These are phyloP conservation scores for Rhodotorula toruloides DNA, from an alignment of 768 basidiomycete species.

Conservation along the genomic window DNA sequence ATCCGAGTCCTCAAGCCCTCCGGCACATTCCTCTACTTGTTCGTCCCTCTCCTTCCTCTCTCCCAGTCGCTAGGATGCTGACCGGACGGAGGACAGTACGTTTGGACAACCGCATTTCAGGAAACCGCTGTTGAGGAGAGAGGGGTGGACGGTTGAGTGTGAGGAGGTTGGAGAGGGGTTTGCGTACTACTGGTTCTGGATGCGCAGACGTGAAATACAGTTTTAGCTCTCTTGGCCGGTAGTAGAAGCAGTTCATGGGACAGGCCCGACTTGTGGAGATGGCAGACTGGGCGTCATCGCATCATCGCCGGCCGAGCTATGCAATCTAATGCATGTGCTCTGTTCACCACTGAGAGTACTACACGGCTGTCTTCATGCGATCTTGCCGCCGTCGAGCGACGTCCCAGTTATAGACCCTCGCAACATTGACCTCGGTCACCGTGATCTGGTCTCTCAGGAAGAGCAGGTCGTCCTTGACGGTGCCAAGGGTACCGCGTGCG, in stretches of 20 bases:
- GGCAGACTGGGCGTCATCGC: no score
- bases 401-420: conserved; percentile 93
- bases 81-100: not conserved
- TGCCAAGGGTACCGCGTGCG: conserved; percentile 62
- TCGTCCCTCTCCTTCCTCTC: not conserved
- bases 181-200: conserved; percentile 22
- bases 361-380: no score
- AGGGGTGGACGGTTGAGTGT: conserved; percentile 61
- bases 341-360: no score
- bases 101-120: conserved; percentile 85
- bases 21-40: conserved; percentile 65
- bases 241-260: no score
- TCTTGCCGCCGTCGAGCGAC: conserved; percentile 76
- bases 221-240: no score
- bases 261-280: no score
- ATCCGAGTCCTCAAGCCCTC: conserved; percentile 59
- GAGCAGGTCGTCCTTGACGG: conserved; percentile 79
- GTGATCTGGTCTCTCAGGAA: conserved; percentile 92
- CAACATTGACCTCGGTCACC: conserved; percentile 92
- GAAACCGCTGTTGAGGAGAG: conserved; percentile 58
- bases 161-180: conserved; percentile 61
- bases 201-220: no score
- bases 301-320: no score
- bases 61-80: not conserved
- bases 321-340: no score